phyloP scores from a whole-genome alignment of 495 filamentous ascomycete genomes.

The Penicillium fimorum region DNA sequence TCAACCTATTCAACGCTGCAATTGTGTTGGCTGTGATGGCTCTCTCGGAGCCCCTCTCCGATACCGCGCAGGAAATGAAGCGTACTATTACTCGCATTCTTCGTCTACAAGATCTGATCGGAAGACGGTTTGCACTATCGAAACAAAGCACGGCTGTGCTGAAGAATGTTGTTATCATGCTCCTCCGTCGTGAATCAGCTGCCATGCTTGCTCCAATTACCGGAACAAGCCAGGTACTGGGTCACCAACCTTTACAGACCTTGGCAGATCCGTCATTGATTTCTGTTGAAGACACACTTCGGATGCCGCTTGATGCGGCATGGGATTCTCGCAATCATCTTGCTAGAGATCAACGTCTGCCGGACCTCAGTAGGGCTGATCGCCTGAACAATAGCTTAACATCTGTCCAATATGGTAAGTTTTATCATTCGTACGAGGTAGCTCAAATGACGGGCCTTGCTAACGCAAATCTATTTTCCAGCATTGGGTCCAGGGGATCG shows the following conservation, averaged over 20 bases:
- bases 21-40: slow-evolving; percentile 35
- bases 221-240: not conserved
- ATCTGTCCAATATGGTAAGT: slow-evolving; percentile 28
- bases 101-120: slow-evolving; percentile 29
- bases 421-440: not conserved
- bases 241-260: slow-evolving; percentile 3
- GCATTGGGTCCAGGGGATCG: not conserved
- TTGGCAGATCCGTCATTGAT: slow-evolving; percentile 6
- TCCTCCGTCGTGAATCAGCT: slow-evolving; percentile 27
- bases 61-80: slow-evolving; percentile 35
- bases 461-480: not conserved
- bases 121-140: slow-evolving; percentile 29
- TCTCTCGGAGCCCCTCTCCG: slow-evolving; percentile 32
- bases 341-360: slow-evolving; percentile 5
- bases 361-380: slow-evolving; percentile 15
- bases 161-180: slow-evolving; percentile 27
- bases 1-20: slow-evolving; percentile 37
- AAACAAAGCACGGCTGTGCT: slow-evolving; percentile 32
- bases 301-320: slow-evolving; percentile 21
- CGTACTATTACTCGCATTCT: slow-evolving; percentile 34
- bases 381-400: slow-evolving; percentile 29
- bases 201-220: slow-evolving; percentile 27
- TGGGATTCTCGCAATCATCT: slow-evolving; percentile 12
- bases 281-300: slow-evolving; percentile 31
- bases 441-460: not conserved